A percentile compares a stretch with the other conserved stretches of the same genome.
These are phyloP conservation scores for Isabelozyma gotoi DNA, from an alignment of 805 yeast species.

Conservation along the genomic window DNA sequence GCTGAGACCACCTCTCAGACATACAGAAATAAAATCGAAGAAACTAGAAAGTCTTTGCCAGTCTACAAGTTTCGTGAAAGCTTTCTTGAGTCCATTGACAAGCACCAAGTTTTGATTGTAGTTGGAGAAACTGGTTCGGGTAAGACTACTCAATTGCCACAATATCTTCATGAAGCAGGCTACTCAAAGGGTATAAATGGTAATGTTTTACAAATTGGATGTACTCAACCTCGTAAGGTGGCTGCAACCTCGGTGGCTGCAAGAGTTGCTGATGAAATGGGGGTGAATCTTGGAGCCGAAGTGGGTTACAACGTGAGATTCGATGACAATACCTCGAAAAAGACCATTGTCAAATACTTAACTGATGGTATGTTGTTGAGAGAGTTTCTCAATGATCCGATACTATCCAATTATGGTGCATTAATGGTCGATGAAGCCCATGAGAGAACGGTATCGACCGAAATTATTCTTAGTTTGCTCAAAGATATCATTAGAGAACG, in stretches of 20 bases:
- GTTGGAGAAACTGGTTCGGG: constrained; percentile 95
- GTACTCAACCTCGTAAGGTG: constrained; percentile 94
- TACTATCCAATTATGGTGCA: constrained; percentile 66
- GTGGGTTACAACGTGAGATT: constrained; percentile 91
- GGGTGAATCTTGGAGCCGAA: constrained; percentile 71
- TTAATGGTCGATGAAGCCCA: constrained; percentile 97
- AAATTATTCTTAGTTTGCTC: constrained; percentile 71
- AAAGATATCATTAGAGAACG: constrained; percentile 66
- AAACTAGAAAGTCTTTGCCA: constrained; percentile 68
- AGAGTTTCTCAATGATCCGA: constrained; percentile 79
- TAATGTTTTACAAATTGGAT: constrained; percentile 56
- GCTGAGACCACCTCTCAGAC: background rate
- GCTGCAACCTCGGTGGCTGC: constrained; percentile 92
- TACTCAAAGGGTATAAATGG: constrained; percentile 49
- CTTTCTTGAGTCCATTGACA: constrained; percentile 56
- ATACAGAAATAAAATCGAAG: constrained; percentile 30
- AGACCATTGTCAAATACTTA: constrained; percentile 80
- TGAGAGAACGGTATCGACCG: constrained; percentile 93
- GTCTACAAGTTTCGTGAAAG: constrained; percentile 64
- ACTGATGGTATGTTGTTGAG: constrained; percentile 95
- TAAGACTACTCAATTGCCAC: constrained; percentile 92
- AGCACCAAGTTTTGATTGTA: constrained; percentile 67
- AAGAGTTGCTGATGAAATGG: constrained; percentile 89
- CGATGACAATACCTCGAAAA: constrained; percentile 68
- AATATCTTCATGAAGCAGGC: constrained; percentile 80